Conservation (phyloP, 176 grass and related monocot species). For the Carex littledalei region DNA sequence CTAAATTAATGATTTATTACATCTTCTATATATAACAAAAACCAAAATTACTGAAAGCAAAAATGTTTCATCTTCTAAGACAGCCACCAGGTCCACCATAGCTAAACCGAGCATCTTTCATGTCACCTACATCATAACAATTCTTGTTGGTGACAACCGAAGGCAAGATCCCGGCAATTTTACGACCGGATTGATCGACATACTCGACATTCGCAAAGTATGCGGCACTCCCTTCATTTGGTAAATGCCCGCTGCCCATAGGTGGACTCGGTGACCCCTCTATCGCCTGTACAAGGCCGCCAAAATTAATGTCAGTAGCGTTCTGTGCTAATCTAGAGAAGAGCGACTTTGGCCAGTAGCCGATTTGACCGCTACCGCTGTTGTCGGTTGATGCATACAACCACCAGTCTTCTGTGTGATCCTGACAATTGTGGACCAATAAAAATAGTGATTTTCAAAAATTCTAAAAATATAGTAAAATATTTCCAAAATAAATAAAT, state of each 20-base stretch:
- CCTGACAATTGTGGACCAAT: neutral
- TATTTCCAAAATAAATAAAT: too few species aligned
- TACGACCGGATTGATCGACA: neutral
- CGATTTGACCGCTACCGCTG: neutral
- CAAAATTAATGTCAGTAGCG: neutral
- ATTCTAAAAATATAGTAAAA: too few species aligned
- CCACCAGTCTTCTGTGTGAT: neutral
- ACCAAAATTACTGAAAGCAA: too few species aligned
- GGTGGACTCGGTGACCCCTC: neutral
- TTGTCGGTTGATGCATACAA: neutral
- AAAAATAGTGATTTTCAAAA: too few species aligned
- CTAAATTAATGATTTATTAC: neutral
- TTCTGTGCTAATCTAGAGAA: neutral
- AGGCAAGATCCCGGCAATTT: neutral
- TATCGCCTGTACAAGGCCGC: neutral
- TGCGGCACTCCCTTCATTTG: neutral
- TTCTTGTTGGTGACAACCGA: neutral
- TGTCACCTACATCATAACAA: neutral
- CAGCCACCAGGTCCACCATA: neutral
- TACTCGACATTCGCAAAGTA: neutral
- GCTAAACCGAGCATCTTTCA: neutral
- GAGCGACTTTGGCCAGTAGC: neutral
- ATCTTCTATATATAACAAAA: too few species aligned
- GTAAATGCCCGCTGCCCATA: neutral
- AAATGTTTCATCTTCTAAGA: neutral